These are phyloP conservation scores for Hygrocybe coccinea DNA, from an alignment of 768 basidiomycete species.

Conservation along the genomic window DNA sequence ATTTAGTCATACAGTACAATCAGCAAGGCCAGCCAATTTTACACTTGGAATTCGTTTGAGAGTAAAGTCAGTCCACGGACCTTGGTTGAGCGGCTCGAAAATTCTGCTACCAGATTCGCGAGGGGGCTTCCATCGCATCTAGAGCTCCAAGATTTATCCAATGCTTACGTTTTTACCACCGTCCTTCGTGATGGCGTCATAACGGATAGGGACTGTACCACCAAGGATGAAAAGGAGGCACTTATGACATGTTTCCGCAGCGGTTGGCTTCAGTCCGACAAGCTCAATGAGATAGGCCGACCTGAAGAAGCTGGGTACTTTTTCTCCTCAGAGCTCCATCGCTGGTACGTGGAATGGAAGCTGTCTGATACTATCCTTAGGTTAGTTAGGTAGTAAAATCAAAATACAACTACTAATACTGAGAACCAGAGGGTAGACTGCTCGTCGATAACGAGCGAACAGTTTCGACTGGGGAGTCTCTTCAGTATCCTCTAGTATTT, in stretches of 20 bases:
- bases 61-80: conserved; percentile 1
- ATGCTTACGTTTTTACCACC: conserved; percentile 8
- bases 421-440: too few relatives aligned
- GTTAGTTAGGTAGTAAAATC: too few relatives aligned
- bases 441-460: too few relatives aligned
- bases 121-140: conserved; percentile 8
- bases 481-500: too few relatives aligned
- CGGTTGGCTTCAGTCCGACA: conserved; percentile 13
- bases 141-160: conserved; percentile 4
- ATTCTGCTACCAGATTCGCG: conserved; percentile 4
- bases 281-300: background rate
- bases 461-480: too few relatives aligned
- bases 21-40: conserved; percentile 9
- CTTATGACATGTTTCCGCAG: conserved; percentile 4
- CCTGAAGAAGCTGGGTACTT: conserved; percentile 8
- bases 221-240: background rate
- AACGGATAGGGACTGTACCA: background rate
- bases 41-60: conserved; percentile 6
- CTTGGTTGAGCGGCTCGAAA: conserved; percentile 1
- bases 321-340: conserved; percentile 15
- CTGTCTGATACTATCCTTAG: conserved; percentile 6
- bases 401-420: too few relatives aligned
- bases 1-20: conserved; percentile 14
- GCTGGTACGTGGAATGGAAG: conserved; percentile 16
- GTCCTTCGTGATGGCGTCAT: conserved; percentile 7